phyloP scores from a whole-genome alignment of 2,329 filamentous ascomycete genomes.

The Phyllachora maydis region DNA sequence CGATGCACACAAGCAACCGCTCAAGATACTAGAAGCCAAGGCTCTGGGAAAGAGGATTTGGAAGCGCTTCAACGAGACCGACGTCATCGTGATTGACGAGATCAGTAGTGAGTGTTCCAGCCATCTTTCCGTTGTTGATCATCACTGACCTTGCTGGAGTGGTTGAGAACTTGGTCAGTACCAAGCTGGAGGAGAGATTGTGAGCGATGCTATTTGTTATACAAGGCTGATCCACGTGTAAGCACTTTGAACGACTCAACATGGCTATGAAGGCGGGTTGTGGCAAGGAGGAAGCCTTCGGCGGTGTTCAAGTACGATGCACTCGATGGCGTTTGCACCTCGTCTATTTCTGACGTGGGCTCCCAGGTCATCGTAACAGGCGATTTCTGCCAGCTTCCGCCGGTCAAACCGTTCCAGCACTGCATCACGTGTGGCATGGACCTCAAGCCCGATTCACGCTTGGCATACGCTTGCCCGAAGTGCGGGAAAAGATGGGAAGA shows the following conservation, averaged over 20 bases:
- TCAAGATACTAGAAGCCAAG: constrained; percentile 12
- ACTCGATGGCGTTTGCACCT: too few relatives aligned
- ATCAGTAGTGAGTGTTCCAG: too few relatives aligned
- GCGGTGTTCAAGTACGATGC: constrained; percentile 19
- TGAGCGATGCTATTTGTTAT: too few relatives aligned
- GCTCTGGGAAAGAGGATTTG: constrained; percentile 13
- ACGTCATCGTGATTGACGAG: constrained; percentile 43
- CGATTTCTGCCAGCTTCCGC: constrained; percentile 39
- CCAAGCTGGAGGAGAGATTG: too few relatives aligned
- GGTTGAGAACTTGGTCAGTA: constrained; percentile 34
- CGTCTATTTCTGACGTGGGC: background rate
- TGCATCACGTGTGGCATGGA: constrained; percentile 26
- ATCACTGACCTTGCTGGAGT: too few relatives aligned
- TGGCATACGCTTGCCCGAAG: constrained; percentile 10
- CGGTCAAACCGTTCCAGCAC: constrained; percentile 31
- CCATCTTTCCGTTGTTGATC: too few relatives aligned
- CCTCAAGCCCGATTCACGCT: constrained; percentile 5
- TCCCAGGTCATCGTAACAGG: constrained; percentile 34
- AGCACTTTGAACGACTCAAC: constrained; percentile 30
- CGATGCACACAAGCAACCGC: constrained; percentile 17
- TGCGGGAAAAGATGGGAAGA: constrained; percentile 18
- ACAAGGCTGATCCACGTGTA: too few relatives aligned
- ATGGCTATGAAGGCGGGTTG: constrained; percentile 19
- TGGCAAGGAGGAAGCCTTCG: constrained; percentile 10
- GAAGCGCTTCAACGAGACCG: constrained; percentile 16